Conservation (phyloP, 805 yeast genomes). For the Yarrowia deformans region DNA sequence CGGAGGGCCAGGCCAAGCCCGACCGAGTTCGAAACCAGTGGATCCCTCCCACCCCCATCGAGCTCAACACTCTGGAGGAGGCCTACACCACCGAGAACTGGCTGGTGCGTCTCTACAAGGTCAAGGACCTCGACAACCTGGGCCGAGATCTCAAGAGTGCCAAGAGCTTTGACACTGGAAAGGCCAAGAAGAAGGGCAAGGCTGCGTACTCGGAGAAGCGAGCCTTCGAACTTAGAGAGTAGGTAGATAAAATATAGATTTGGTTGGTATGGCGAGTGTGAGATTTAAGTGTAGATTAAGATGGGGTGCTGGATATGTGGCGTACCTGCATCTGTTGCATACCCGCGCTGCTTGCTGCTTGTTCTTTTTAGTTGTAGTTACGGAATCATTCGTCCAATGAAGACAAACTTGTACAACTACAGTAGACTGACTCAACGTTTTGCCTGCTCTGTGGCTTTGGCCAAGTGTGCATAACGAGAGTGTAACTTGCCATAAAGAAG, state of each 20-base stretch:
- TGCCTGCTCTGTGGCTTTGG: too few species aligned
- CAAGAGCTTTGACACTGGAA: constrained; percentile 40
- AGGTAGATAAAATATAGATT: constrained; percentile 37
- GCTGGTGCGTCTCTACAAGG: constrained; percentile 93
- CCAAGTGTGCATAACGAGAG: too few species aligned
- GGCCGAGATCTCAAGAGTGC: constrained; percentile 66
- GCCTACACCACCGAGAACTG: constrained; percentile 95
- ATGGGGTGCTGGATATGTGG: too few species aligned
- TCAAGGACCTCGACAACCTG: constrained; percentile 83
- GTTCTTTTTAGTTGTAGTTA: too few species aligned
- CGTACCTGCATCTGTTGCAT: too few species aligned
- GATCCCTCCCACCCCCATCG: constrained; percentile 61
- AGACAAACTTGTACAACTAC: too few species aligned
- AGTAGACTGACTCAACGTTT: too few species aligned
- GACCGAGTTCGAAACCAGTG: constrained; percentile 92
- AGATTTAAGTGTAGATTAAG: too few species aligned
- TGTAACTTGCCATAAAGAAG: too few species aligned
- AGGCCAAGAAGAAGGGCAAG: constrained; percentile 42
- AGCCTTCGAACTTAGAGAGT: constrained; percentile 36
- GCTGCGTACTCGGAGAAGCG: constrained; percentile 40
- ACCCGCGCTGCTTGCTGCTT: too few species aligned
- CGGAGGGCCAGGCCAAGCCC: constrained; percentile 66
- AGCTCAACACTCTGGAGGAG: constrained; percentile 84
- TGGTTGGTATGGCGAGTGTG: constrained; percentile 9
- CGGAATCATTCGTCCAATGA: too few species aligned